A percentile compares a stretch with the other conserved stretches of the same genome.
Evolutionary conservation across 805 yeast species (phyloP).

Genomic region (Saccharomycopsis fermentans): DNA sequence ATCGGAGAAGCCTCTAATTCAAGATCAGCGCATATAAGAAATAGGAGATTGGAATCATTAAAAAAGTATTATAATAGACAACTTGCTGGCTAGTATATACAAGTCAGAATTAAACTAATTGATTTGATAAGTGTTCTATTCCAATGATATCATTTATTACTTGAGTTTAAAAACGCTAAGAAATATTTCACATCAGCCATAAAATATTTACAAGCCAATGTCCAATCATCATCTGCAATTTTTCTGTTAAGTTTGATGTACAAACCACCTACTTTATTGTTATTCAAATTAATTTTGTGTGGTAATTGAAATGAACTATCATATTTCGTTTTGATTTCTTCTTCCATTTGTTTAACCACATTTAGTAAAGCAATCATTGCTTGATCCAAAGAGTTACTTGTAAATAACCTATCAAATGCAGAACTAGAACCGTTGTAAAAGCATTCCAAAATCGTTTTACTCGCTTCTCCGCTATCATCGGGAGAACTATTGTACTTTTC

Average conservation of each 20-base stretch:
- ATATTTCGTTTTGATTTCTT: constrained; percentile 22
- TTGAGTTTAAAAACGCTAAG: constrained; percentile 54
- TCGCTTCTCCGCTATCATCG: neutral
- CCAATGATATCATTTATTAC: constrained; percentile 14
- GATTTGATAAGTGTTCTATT: neutral
- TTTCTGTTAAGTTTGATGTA: constrained; percentile 60
- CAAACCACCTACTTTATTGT: constrained; percentile 67
- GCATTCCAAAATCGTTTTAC: constrained; percentile 41
- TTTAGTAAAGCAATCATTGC: constrained; percentile 74
- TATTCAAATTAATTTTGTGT: constrained; percentile 43
- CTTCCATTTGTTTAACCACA: constrained; percentile 43
- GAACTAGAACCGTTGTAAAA: constrained; percentile 58
- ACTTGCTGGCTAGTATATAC: neutral
- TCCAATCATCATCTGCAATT: constrained; percentile 71
- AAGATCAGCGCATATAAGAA: neutral
- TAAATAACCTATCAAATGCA: constrained; percentile 58
- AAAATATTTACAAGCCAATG: constrained; percentile 75
- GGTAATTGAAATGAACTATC: constrained; percentile 49
- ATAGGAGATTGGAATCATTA: constrained; percentile 9
- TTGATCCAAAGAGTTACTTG: constrained; percentile 66
- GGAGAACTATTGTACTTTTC: constrained; percentile 32
- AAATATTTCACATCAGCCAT: constrained; percentile 80
- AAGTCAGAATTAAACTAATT: too few species aligned
- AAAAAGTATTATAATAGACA: constrained; percentile 11
- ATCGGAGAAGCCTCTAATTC: neutral